Conservation (phyloP, 169 alveolate species). For the Theileria equi region DNA sequence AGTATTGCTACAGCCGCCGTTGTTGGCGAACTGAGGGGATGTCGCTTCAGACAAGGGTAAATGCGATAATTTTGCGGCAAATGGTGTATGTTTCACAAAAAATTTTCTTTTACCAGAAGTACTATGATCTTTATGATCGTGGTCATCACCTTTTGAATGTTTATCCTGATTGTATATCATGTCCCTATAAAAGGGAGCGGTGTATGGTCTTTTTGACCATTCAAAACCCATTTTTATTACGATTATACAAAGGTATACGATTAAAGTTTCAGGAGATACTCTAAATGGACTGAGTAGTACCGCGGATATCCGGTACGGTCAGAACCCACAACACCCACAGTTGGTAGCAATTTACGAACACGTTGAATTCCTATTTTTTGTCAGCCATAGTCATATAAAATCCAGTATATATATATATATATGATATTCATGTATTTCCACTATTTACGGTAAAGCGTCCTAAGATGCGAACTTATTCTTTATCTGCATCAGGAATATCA, state of each 20-base stretch:
- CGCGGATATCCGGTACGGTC: too few relatives aligned
- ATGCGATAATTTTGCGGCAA: conserved; percentile 19
- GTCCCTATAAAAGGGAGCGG: conserved; percentile 64
- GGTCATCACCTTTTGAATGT: not conserved
- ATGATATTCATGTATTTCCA: too few relatives aligned
- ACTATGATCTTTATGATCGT: not conserved
- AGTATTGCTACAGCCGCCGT: conserved; percentile 64
- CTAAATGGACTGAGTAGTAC: too few relatives aligned
- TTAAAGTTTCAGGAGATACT: too few relatives aligned
- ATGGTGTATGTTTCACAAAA: conserved; percentile 49
- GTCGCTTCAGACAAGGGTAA: conserved; percentile 39
- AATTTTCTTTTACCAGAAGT: not conserved
- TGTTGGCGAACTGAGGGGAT: conserved; percentile 39
- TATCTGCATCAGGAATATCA: too few relatives aligned
- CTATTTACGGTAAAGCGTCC: too few relatives aligned
- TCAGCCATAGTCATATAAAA: too few relatives aligned
- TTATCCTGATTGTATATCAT: conserved; percentile 34
- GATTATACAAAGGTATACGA: not conserved
- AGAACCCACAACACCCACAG: too few relatives aligned
- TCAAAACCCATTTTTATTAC: conserved; percentile 32
- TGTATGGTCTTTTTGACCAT: conserved; percentile 62
- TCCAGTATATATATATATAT: too few relatives aligned
- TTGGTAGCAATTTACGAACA: too few relatives aligned
- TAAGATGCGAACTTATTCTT: too few relatives aligned
- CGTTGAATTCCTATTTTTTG: too few relatives aligned